A percentile compares a stretch with the other conserved stretches of the same genome.
Evolutionary conservation across 2,329 filamentous ascomycete genomes (phyloP).

Genomic region (Venturia pyrina): DNA sequence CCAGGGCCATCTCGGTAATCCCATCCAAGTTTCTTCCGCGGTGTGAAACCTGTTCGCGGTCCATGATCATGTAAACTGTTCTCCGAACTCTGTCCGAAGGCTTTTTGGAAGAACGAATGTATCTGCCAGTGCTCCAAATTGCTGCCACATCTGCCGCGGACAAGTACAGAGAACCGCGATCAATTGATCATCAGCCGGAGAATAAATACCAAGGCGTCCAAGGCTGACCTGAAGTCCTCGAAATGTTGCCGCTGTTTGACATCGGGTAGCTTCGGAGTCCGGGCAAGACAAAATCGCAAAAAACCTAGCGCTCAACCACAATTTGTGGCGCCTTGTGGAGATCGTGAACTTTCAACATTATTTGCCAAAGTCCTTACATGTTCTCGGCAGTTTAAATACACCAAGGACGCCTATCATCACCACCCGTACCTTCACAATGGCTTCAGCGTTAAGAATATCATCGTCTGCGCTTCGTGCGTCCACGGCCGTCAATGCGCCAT

Average conservation of each 20-base stretch:
- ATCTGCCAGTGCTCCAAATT: not conserved
- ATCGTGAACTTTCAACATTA: conserved; percentile 2
- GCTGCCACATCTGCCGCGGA: not conserved
- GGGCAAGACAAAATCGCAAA: conserved; percentile 1
- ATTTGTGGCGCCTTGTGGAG: not conserved
- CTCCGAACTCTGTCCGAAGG: conserved; percentile 1
- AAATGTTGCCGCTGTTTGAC: not conserved
- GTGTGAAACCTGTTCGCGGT: not conserved
- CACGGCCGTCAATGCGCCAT: conserved; percentile 50
- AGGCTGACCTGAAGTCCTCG: not conserved
- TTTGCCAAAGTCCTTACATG: not conserved
- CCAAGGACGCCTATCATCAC: conserved; percentile 18
- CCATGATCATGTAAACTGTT: not conserved
- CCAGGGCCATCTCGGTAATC: not conserved
- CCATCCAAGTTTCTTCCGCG: not conserved
- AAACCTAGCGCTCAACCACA: not conserved
- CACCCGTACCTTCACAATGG: conserved; percentile 52
- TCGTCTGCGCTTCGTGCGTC: conserved; percentile 73
- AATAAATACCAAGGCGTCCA: not conserved
- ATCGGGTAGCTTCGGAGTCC: conserved; percentile 1
- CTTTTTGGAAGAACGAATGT: not conserved
- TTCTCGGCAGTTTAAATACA: not conserved
- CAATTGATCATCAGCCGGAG: not conserved
- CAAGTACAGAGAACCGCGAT: not conserved
- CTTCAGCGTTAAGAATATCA: conserved; percentile 71